phyloP scores from a whole-genome alignment of 2,329 filamentous ascomycete genomes.

The Rhexocercosporidium sp. region DNA sequence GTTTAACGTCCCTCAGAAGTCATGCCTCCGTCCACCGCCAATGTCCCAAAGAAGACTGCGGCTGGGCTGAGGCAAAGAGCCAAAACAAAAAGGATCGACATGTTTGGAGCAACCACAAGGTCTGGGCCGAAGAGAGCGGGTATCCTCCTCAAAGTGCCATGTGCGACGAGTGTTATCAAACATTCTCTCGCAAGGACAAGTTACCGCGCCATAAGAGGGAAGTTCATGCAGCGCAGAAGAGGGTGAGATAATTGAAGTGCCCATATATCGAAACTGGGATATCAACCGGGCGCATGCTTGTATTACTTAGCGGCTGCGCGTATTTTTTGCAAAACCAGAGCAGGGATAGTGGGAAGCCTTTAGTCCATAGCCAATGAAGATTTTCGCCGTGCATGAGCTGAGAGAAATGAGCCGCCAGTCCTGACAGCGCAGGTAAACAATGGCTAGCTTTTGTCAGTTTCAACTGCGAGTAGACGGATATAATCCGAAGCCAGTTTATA shows the following conservation, averaged over 20 bases:
- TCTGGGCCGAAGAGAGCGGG: constrained; percentile 7
- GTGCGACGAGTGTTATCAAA: constrained; percentile 12
- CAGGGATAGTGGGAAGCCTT: constrained; percentile 12
- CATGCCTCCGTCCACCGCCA: constrained; percentile 8
- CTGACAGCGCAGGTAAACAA: too few species aligned
- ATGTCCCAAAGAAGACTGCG: constrained; percentile 7
- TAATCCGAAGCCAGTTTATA: too few species aligned
- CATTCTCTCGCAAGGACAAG: constrained; percentile 13
- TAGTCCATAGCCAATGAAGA: constrained; percentile 10
- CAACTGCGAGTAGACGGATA: too few species aligned
- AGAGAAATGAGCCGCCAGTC: too few species aligned
- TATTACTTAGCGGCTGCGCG: constrained; percentile 7
- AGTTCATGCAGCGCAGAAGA: constrained; percentile 8
- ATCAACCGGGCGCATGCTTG: neutral
- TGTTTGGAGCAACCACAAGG: constrained; percentile 12
- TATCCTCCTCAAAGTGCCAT: constrained; percentile 9
- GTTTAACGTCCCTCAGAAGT: constrained; percentile 6
- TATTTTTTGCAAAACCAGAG: constrained; percentile 11
- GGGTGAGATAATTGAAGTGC: constrained; percentile 10
- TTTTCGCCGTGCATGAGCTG: neutral
- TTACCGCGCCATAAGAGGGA: constrained; percentile 10
- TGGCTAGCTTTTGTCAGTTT: too few species aligned
- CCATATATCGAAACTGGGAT: neutral
- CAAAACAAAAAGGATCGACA: constrained; percentile 12
- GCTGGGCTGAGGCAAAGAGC: constrained; percentile 12